Evolutionary conservation across 768 basidiomycete genomes (phyloP).

Genomic region (Amyloporia xantha): DNA sequence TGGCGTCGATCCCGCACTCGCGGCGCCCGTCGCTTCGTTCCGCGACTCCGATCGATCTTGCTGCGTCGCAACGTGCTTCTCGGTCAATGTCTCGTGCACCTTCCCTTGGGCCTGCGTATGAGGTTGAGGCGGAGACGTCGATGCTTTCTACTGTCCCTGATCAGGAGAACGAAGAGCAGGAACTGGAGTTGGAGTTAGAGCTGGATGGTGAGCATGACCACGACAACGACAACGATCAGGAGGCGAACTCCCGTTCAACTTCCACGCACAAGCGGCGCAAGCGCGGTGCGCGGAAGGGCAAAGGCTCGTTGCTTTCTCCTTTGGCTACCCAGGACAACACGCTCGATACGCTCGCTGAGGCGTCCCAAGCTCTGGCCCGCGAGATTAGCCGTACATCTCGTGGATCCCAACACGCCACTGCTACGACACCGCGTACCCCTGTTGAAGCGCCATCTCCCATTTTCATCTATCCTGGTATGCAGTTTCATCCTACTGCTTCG

Average conservation of each 20-base stretch:
- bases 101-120: slow-evolving; percentile 38
- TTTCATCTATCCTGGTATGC: slow-evolving; percentile 1
- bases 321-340: slow-evolving; percentile 42
- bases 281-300: slow-evolving; percentile 80
- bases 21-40: slow-evolving; percentile 68
- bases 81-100: slow-evolving; percentile 59
- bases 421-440: slow-evolving; percentile 12
- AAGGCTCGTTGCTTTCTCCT: slow-evolving; percentile 38
- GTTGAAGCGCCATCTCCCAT: slow-evolving; percentile 14
- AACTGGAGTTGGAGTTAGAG: slow-evolving; percentile 20
- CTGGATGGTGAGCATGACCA: slow-evolving; percentile 7
- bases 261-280: slow-evolving; percentile 78
- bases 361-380: slow-evolving; percentile 76
- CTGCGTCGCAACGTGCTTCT: slow-evolving; percentile 37
- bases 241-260: slow-evolving; percentile 46
- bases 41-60: slow-evolving; percentile 39
- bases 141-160: slow-evolving; percentile 19
- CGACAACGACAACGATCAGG: slow-evolving; percentile 25
- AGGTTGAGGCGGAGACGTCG: slow-evolving; percentile 14
- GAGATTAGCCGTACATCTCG: slow-evolving; percentile 64
- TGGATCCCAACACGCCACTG: slow-evolving; percentile 7
- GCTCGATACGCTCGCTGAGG: slow-evolving; percentile 65
- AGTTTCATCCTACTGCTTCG: slow-evolving; percentile 2
- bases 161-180: slow-evolving; percentile 32
- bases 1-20: slow-evolving; percentile 58